Evolutionary conservation across 2,329 filamentous ascomycete species (phyloP).

Genomic region (Diaporthe citriasiana): DNA sequence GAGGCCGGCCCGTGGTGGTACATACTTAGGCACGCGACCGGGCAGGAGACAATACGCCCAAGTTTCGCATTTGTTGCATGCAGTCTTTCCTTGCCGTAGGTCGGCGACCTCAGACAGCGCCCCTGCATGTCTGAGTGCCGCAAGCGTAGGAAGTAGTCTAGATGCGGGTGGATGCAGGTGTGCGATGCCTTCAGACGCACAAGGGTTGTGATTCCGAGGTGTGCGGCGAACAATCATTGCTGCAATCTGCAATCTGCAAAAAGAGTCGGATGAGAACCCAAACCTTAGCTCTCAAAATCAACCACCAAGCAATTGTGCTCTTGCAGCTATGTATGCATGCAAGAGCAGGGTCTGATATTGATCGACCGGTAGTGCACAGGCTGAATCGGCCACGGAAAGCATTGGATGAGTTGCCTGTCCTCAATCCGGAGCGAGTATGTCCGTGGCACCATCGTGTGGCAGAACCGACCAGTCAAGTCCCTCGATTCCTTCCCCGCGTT

Average conservation of each 20-base stretch:
- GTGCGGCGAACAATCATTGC: background rate
- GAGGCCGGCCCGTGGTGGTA: background rate
- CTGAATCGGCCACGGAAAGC: conserved; percentile 6
- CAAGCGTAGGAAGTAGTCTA: conserved; percentile 3
- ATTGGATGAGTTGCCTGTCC: background rate
- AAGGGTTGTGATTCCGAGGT: conserved; percentile 6
- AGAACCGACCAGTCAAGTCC: conserved; percentile 4
- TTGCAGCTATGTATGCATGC: conserved; percentile 13
- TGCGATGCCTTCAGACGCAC: conserved; percentile 14
- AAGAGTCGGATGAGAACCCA: background rate
- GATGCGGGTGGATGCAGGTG: background rate
- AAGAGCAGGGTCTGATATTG: background rate
- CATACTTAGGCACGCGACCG: background rate
- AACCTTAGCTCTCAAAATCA: background rate
- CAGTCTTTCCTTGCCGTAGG: background rate
- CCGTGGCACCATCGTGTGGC: background rate
- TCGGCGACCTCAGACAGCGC: conserved; percentile 2
- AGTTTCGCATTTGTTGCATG: conserved; percentile 30
- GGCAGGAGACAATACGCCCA: background rate
- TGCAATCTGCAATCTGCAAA: background rate
- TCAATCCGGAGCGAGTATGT: conserved; percentile 7
- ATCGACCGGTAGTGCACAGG: conserved; percentile 5
- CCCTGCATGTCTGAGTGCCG: background rate
- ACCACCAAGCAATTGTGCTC: background rate
- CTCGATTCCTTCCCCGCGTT: background rate